phyloP scores from a whole-genome alignment of 2,329 filamentous ascomycete species.

The Fragosphaeria purpurea region DNA sequence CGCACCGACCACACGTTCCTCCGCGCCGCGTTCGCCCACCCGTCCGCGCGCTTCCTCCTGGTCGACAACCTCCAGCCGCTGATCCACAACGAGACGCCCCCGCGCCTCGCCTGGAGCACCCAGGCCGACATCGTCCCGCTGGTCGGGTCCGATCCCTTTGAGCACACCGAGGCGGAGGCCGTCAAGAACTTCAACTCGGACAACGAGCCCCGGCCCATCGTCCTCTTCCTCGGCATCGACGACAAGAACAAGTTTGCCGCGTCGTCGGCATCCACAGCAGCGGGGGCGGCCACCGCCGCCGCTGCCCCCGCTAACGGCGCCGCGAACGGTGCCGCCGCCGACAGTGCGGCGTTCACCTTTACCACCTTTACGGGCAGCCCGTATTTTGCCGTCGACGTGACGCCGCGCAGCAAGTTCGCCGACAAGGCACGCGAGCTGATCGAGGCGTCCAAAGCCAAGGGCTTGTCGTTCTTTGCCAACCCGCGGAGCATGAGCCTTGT shows the following conservation, averaged over 20 bases:
- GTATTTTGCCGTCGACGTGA: slow-evolving; percentile 85
- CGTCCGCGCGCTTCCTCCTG: slow-evolving; percentile 61
- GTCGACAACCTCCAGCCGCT: slow-evolving; percentile 72
- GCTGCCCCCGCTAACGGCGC: slow-evolving; percentile 18
- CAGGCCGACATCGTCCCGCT: slow-evolving; percentile 60
- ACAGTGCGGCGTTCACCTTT: slow-evolving; percentile 39
- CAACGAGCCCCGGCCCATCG: slow-evolving; percentile 48
- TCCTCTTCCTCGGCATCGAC: slow-evolving; percentile 79
- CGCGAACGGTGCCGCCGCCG: not conserved
- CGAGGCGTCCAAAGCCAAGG: slow-evolving; percentile 46
- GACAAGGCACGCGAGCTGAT: slow-evolving; percentile 48
- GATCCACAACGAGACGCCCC: slow-evolving; percentile 30
- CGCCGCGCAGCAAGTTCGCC: slow-evolving; percentile 53
- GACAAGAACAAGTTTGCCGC: slow-evolving; percentile 34
- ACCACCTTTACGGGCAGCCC: slow-evolving; percentile 68
- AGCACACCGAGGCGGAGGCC: slow-evolving; percentile 59
- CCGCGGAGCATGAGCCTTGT: slow-evolving; percentile 31
- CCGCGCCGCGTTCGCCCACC: slow-evolving; percentile 53
- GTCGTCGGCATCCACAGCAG: not conserved
- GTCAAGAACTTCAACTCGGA: slow-evolving; percentile 66
- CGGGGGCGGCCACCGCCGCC: slow-evolving; percentile 16
- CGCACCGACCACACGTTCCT: slow-evolving; percentile 63
- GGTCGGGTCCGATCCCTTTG: slow-evolving; percentile 63
- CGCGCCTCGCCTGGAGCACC: slow-evolving; percentile 55
- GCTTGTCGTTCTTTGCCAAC: slow-evolving; percentile 56